phyloP scores from a whole-genome alignment of 148 eudicot species.

The Arctostaphylos glauca region DNA sequence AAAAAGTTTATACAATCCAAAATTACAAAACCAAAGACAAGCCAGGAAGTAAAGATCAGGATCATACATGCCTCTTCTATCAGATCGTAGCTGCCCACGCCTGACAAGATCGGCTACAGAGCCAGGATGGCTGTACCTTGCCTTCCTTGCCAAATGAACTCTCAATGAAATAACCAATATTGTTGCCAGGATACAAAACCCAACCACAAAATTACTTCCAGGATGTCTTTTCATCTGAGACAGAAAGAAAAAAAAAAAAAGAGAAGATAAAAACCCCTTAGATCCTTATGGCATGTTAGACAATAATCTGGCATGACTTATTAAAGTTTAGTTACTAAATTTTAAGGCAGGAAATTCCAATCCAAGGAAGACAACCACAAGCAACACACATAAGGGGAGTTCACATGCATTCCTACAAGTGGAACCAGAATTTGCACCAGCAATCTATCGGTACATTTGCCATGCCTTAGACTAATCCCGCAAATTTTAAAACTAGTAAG shows the following conservation, averaged over 20 bases:
- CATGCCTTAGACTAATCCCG: not conserved
- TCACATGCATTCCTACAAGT: not conserved
- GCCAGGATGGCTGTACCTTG: constrained; percentile 57
- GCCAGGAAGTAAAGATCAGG: constrained; percentile 24
- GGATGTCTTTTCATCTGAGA: constrained; percentile 54
- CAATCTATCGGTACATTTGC: not conserved
- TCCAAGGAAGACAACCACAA: not conserved
- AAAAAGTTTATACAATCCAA: not conserved
- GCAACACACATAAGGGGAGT: not conserved
- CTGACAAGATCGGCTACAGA: constrained; percentile 98
- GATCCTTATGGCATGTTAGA: too few species aligned
- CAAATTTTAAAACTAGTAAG: not conserved
- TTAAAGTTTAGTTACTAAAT: not conserved
- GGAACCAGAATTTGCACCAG: not conserved
- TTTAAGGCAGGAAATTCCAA: not conserved
- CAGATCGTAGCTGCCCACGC: constrained; percentile 98
- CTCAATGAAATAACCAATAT: constrained; percentile 57
- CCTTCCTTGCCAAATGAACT: constrained; percentile 42
- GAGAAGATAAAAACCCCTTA: too few species aligned
- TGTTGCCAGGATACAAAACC: constrained; percentile 49
- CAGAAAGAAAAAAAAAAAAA: constrained; percentile 8
- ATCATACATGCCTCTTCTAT: constrained; percentile 99
- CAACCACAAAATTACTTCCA: constrained; percentile 49
- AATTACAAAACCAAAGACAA: not conserved
- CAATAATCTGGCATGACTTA: not conserved